Percentiles rank a stretch among this genome's conserved stretches.
phyloP scores from a whole-genome alignment of 2,329 filamentous ascomycete genomes.

The Fusarium citri region DNA sequence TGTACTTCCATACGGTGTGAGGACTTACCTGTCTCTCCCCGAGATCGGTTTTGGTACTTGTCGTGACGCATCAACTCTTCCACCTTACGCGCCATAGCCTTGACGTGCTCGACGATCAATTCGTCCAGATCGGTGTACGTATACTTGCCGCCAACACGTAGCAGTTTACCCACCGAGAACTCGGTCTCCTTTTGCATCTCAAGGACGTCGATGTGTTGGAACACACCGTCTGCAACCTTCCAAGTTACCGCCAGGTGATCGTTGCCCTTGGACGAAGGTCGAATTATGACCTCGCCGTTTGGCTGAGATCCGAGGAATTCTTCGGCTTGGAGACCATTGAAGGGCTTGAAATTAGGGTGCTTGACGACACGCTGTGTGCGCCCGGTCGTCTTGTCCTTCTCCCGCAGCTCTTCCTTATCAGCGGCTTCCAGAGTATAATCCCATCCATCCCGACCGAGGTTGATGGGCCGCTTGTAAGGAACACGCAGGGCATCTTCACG shows the following conservation, averaged over 20 bases:
- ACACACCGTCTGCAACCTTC: constrained; percentile 97
- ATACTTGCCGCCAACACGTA: constrained; percentile 89
- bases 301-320: constrained; percentile 90
- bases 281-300: constrained; percentile 91
- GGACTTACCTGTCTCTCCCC: constrained; percentile 84
- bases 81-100: constrained; percentile 97
- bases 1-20: not conserved
- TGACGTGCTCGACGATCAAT: constrained; percentile 95
- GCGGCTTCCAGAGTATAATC: constrained; percentile 83
- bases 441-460: constrained; percentile 85
- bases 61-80: constrained; percentile 95
- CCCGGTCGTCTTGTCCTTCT: constrained; percentile 86
- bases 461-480: constrained; percentile 75
- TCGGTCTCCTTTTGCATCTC: constrained; percentile 98
- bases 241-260: constrained; percentile 97
- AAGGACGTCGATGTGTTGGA: constrained; percentile 96
- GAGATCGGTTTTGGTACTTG: constrained; percentile 87
- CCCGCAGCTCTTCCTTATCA: constrained; percentile 84
- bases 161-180: constrained; percentile 87
- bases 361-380: constrained; percentile 96
- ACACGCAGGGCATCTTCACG: constrained; percentile 82
- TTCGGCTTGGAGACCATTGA: constrained; percentile 92
- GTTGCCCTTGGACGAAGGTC: constrained; percentile 92
- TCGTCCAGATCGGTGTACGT: constrained; percentile 97
- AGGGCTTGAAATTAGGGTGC: constrained; percentile 93